phyloP scores from a whole-genome alignment of 352 stramenopile genomes.

The Phytophthora lateralis region DNA sequence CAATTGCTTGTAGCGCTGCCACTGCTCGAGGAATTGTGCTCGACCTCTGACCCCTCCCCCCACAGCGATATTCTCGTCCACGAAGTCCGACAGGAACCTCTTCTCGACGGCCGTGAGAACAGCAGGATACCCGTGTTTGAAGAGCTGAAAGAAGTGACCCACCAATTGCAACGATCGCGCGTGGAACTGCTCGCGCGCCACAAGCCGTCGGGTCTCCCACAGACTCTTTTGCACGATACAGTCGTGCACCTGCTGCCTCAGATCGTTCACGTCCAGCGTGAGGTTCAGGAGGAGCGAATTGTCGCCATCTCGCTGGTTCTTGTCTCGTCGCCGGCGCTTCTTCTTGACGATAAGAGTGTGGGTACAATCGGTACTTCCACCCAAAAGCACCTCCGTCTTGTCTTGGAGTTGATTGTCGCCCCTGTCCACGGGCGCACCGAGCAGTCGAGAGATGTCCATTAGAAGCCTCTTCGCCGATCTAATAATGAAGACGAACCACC shows the following conservation, averaged over 20 bases:
- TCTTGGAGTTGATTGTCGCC: constrained; percentile 13
- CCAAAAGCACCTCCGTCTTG: not conserved
- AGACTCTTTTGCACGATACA: constrained; percentile 29
- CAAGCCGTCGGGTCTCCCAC: constrained; percentile 26
- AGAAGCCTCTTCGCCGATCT: not conserved
- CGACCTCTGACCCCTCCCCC: constrained; percentile 19
- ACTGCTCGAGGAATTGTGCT: constrained; percentile 46
- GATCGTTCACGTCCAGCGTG: constrained; percentile 30
- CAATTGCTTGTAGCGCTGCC: constrained; percentile 49
- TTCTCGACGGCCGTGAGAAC: constrained; percentile 7
- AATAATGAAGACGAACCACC: not conserved
- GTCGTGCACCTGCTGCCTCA: constrained; percentile 35
- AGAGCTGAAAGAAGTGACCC: constrained; percentile 45
- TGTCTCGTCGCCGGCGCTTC: constrained; percentile 14
- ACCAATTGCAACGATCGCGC: constrained; percentile 26
- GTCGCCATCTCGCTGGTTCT: constrained; percentile 20
- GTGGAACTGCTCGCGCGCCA: constrained; percentile 38
- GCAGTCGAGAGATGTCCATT: constrained; percentile 1
- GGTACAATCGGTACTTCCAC: not conserved
- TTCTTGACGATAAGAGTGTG: not conserved
- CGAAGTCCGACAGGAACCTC: constrained; percentile 24
- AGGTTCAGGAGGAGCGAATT: constrained; percentile 21
- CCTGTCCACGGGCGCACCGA: not conserved
- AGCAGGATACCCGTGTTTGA: constrained; percentile 25
- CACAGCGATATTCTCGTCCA: constrained; percentile 35